phyloP scores from a whole-genome alignment of 2,329 filamentous ascomycete genomes.

The Scedosporium minutisporum region DNA sequence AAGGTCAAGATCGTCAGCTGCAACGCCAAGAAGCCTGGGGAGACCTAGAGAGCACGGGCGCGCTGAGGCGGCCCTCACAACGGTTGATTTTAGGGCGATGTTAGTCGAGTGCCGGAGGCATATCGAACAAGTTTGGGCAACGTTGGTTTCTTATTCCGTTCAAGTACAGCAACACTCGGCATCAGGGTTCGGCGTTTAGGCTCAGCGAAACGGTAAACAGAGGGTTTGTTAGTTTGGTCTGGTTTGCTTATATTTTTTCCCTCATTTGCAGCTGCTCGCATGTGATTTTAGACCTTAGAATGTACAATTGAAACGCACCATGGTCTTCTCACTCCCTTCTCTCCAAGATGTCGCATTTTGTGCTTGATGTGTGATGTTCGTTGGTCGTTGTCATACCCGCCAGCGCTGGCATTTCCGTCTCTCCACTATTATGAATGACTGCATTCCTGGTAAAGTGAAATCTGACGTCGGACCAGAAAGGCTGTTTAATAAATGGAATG shows the following conservation, averaged over 20 bases:
- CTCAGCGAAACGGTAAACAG: neutral
- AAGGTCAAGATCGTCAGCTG: conserved; percentile 98
- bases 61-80: too few relatives aligned
- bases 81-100: too few relatives aligned
- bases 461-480: too few relatives aligned
- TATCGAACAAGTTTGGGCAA: too few relatives aligned
- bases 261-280: neutral
- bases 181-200: neutral
- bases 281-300: neutral
- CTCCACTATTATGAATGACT: too few relatives aligned
- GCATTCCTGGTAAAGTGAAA: too few relatives aligned
- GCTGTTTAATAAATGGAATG: too few relatives aligned
- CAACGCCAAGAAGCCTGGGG: conserved; percentile 66
- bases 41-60: conserved; percentile 13
- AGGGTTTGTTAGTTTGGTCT: neutral
- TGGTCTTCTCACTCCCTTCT: neutral
- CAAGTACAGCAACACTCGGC: neutral
- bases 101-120: too few relatives aligned
- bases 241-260: neutral
- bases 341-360: too few relatives aligned
- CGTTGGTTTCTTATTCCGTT: neutral
- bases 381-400: too few relatives aligned
- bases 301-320: neutral
- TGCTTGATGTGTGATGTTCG: too few relatives aligned
- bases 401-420: too few relatives aligned